These are phyloP conservation scores for Calonectria pseudoreteaudii DNA, from an alignment of 2,329 filamentous ascomycete species.

Conservation along the genomic window DNA sequence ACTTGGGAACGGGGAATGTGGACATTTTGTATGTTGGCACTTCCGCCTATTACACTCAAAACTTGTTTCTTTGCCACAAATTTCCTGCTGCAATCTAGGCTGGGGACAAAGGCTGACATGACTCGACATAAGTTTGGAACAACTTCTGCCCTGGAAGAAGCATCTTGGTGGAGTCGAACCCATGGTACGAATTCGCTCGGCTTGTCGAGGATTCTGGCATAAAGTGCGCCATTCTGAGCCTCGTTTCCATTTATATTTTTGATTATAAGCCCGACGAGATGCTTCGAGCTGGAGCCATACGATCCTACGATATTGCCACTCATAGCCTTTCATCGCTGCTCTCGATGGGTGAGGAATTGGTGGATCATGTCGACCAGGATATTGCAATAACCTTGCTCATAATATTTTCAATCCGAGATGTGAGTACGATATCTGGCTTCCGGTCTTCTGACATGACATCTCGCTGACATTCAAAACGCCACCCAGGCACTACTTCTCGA, in stretches of 20 bases:
- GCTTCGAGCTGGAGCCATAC: background rate
- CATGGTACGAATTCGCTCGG: constrained; percentile 5
- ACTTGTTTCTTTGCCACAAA: background rate
- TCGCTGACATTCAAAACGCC: background rate
- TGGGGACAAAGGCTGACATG: background rate
- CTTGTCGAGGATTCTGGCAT: background rate
- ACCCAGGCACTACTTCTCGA: background rate
- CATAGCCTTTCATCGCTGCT: background rate
- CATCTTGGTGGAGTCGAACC: background rate
- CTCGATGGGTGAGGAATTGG: background rate
- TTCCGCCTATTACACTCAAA: background rate
- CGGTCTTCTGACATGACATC: background rate
- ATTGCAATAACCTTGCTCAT: background rate
- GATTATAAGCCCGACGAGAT: background rate
- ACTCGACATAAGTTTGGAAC: background rate
- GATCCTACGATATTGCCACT: background rate
- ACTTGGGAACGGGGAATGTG: background rate
- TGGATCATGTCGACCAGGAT: background rate
- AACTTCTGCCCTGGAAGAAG: background rate
- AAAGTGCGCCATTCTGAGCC: background rate
- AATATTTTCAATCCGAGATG: constrained; percentile 1
- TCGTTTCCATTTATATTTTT: background rate
- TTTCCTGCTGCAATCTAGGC: too few relatives aligned
- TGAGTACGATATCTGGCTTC: background rate
- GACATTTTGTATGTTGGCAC: background rate